phyloP scores from a whole-genome alignment of 768 basidiomycete species.

The Tylopilus subfusipes region DNA sequence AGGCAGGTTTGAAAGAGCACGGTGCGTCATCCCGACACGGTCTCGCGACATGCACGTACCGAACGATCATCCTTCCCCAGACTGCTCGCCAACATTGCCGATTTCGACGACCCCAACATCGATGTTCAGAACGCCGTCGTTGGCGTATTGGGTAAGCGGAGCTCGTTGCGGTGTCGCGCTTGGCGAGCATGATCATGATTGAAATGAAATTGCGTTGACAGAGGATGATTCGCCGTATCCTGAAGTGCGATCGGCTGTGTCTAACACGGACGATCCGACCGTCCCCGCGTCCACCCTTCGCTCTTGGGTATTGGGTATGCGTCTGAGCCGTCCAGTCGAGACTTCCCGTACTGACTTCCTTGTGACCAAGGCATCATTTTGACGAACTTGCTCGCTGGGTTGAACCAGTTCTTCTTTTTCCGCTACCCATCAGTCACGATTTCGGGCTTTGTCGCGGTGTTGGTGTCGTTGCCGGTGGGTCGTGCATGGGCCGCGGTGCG shows the following conservation, averaged over 20 bases:
- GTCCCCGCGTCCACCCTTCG: conserved; percentile 61
- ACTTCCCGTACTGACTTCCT: background rate
- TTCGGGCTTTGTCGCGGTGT: conserved; percentile 57
- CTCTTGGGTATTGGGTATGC: conserved; percentile 52
- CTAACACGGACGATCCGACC: conserved; percentile 64
- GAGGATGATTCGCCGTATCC: conserved; percentile 83
- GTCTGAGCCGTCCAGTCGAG: rapidly evolving
- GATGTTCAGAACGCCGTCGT: conserved; percentile 20
- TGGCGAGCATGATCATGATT: background rate
- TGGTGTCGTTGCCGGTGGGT: conserved; percentile 68
- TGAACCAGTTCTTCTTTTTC: conserved; percentile 79
- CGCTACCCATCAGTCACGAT: conserved; percentile 51
- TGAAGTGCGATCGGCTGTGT: conserved; percentile 75
- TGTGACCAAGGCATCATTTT: conserved; percentile 37
- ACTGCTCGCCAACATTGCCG: background rate
- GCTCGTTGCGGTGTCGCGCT: background rate
- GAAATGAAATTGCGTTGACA: conserved; percentile 23
- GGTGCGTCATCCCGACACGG: conserved; percentile 11
- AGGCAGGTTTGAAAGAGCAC: conserved; percentile 1
- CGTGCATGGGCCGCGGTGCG: conserved; percentile 51
- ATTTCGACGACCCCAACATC: conserved; percentile 38
- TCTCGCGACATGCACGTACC: too few species aligned
- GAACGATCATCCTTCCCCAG: background rate
- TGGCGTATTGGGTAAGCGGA: conserved; percentile 18
- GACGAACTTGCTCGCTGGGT: conserved; percentile 60